Percentiles rank a stretch among this genome's conserved stretches.
These are phyloP conservation scores for Wickerhamomyces sp. DNA, from an alignment of 1,139 yeast species.

Conservation along the genomic window DNA sequence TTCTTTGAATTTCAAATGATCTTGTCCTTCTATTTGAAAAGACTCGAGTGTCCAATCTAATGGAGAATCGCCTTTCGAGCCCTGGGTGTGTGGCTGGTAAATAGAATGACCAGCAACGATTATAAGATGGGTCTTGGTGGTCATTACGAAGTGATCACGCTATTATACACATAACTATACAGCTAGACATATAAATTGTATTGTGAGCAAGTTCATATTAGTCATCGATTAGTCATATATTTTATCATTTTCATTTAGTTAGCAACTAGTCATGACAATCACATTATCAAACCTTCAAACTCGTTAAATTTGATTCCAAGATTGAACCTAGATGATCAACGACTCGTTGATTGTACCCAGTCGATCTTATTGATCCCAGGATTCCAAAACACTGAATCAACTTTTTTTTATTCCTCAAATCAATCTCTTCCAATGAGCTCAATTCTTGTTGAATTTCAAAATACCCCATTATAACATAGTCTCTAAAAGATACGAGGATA, in stretches of 20 bases:
- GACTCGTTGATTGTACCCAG: conserved; percentile 46
- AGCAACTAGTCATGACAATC: too few species aligned
- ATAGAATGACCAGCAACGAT: conserved; percentile 68
- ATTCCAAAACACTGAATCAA: conserved; percentile 55
- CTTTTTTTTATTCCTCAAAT: conserved; percentile 28
- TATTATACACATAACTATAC: too few species aligned
- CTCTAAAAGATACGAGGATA: conserved; percentile 40
- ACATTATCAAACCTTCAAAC: too few species aligned
- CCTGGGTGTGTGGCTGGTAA: conserved; percentile 36
- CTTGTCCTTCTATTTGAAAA: conserved; percentile 66
- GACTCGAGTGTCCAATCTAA: conserved; percentile 61
- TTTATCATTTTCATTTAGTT: too few species aligned
- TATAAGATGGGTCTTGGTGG: conserved; percentile 30
- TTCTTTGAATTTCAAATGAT: conserved; percentile 59
- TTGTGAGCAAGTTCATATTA: too few species aligned
- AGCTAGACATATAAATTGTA: too few species aligned
- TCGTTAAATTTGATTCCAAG: conserved; percentile 10
- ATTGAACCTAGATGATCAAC: conserved; percentile 34
- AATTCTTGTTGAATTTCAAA: conserved; percentile 33
- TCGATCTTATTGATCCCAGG: conserved; percentile 43
- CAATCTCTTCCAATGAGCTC: conserved; percentile 24
- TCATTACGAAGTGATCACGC: neutral
- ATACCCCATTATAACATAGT: conserved; percentile 42
- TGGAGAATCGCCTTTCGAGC: conserved; percentile 27
- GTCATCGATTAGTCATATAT: too few species aligned